phyloP scores from a whole-genome alignment of 305 asterid genomes.

The Striga hermonthica region DNA sequence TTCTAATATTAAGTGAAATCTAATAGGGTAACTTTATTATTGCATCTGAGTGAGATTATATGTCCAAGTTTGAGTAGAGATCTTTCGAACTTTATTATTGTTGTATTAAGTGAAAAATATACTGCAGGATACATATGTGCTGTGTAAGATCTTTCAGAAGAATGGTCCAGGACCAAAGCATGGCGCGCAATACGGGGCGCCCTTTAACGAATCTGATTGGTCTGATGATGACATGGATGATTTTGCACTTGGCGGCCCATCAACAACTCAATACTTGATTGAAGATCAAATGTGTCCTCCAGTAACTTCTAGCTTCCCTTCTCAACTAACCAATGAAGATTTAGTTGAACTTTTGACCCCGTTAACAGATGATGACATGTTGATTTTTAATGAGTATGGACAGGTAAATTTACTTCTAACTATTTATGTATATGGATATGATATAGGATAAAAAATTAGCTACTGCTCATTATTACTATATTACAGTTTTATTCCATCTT shows the following conservation, averaged over 20 bases:
- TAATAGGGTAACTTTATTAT: no score
- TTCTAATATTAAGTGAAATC: no score
- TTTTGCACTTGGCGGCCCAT: slow-evolving; percentile 25
- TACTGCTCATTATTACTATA: slow-evolving; percentile 4
- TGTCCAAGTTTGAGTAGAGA: no score
- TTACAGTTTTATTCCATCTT: not conserved
- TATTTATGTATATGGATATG: not conserved
- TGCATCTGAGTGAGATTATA: no score
- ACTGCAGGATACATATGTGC: slow-evolving; percentile 71
- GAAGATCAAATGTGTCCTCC: slow-evolving; percentile 25
- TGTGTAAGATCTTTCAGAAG: slow-evolving; percentile 78
- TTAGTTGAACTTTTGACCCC: slow-evolving; percentile 35
- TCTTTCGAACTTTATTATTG: no score
- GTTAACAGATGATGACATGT: slow-evolving; percentile 38
- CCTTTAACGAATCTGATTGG: slow-evolving; percentile 84
- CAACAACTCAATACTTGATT: slow-evolving; percentile 7
- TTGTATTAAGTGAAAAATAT: no score
- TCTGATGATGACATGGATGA: slow-evolving; percentile 40
- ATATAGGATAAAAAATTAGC: not conserved
- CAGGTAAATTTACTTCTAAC: slow-evolving; percentile 38
- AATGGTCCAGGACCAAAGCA: slow-evolving; percentile 77
- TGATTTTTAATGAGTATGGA: slow-evolving; percentile 30
- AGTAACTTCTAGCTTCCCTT: slow-evolving; percentile 30
- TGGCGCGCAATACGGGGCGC: slow-evolving; percentile 96
- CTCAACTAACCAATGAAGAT: slow-evolving; percentile 40